Percentiles rank a stretch among this genome's conserved stretches.
phyloP scores from a whole-genome alignment of 306 rosid species.

The Cucurbita argyrosperma region DNA sequence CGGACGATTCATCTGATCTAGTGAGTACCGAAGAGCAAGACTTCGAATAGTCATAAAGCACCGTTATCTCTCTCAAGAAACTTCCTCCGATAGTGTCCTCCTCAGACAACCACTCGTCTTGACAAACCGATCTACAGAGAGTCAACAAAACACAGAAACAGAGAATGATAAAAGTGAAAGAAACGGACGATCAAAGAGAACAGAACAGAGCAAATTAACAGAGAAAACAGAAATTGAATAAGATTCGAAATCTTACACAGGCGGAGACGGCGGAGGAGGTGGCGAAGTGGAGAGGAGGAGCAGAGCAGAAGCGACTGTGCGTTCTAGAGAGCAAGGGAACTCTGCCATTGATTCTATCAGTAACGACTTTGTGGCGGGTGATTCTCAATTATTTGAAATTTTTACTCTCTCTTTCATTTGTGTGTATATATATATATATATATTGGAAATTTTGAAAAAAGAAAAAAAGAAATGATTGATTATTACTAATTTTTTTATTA shows the following conservation, averaged over 20 bases:
- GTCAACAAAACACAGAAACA: conserved; percentile 12
- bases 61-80: conserved; percentile 14
- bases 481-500: too few species aligned
- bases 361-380: conserved; percentile 41
- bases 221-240: neutral
- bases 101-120: conserved; percentile 1
- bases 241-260: conserved; percentile 13
- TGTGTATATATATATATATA: neutral
- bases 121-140: conserved; percentile 24
- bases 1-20: conserved; percentile 24
- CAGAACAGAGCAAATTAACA: neutral
- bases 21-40: conserved; percentile 31
- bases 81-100: conserved; percentile 11
- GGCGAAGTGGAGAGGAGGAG: conserved; percentile 44
- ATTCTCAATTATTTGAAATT: neutral
- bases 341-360: conserved; percentile 20
- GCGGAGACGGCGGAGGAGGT: conserved; percentile 7
- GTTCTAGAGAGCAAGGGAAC: conserved; percentile 52
- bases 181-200: neutral
- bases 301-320: conserved; percentile 59
- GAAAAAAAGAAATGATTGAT: too few species aligned
- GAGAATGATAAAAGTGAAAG: neutral
- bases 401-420: neutral
- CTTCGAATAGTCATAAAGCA: conserved; percentile 17
- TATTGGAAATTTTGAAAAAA: neutral